Percentiles rank a stretch among this genome's conserved stretches.
These are phyloP conservation scores for Halophytophthora polymorphica DNA, from an alignment of 352 stramenopile genomes.

Conservation along the genomic window DNA sequence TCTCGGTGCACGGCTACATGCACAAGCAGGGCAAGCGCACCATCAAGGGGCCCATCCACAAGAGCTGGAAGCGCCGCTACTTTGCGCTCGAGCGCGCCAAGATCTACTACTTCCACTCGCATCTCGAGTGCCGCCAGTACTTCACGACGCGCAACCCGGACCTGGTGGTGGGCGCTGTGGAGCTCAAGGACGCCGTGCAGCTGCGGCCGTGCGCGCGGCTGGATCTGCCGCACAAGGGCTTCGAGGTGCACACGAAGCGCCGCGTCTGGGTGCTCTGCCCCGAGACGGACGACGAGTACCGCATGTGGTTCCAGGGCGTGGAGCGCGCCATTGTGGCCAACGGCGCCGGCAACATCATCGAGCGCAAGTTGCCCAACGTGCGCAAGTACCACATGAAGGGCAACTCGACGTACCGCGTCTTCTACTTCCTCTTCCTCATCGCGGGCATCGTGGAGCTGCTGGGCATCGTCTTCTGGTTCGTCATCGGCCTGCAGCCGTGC, in stretches of 20 bases:
- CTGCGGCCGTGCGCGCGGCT: conserved; percentile 72
- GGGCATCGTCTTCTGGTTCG: conserved; percentile 78
- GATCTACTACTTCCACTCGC: conserved; percentile 89
- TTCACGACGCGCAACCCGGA: conserved; percentile 84
- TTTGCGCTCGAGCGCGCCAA: conserved; percentile 85
- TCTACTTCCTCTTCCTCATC: conserved; percentile 81
- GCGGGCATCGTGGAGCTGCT: conserved; percentile 66
- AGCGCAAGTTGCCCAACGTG: conserved; percentile 84
- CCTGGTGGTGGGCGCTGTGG: conserved; percentile 73
- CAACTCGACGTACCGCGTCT: conserved; percentile 72
- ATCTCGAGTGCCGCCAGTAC: conserved; percentile 84
- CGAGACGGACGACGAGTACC: conserved; percentile 83
- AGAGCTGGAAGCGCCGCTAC: conserved; percentile 85
- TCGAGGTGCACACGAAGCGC: conserved; percentile 82
- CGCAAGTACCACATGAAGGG: conserved; percentile 89
- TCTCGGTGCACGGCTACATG: conserved; percentile 87
- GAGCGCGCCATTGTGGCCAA: conserved; percentile 73
- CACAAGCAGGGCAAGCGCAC: conserved; percentile 88
- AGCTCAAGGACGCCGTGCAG: conserved; percentile 86
- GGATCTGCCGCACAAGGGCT: conserved; percentile 79
- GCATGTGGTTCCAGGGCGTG: conserved; percentile 85
- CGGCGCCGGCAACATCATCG: conserved; percentile 81
- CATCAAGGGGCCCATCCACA: conserved; percentile 86
- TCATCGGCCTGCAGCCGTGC: conserved; percentile 75
- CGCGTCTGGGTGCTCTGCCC: conserved; percentile 85